Conservation (phyloP, 306 rosid genomes). For the barrel medic (Medicago truncatula) region DNA sequence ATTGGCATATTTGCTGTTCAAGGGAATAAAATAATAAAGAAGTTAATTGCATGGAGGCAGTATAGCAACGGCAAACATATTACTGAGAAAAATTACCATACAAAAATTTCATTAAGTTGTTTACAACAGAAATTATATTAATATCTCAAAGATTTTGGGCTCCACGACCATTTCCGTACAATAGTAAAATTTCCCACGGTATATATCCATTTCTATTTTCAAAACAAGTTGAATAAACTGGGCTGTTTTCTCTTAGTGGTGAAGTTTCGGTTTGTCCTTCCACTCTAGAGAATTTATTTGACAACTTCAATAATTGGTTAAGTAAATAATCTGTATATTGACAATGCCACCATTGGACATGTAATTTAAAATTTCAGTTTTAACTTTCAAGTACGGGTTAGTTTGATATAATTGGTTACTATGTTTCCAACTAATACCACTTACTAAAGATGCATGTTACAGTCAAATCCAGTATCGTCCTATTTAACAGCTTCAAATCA, state of each 20-base stretch:
- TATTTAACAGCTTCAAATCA: constrained; percentile 20
- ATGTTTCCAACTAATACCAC: constrained; percentile 14
- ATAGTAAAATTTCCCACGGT: constrained; percentile 6
- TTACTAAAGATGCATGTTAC: constrained; percentile 16
- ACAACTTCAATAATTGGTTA: neutral
- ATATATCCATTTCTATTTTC: constrained; percentile 15
- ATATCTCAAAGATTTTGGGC: constrained; percentile 10
- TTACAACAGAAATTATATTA: constrained; percentile 18
- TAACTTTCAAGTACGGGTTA: neutral
- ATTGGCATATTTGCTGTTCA: constrained; percentile 82
- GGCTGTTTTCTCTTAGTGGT: constrained; percentile 19
- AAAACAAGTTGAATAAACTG: constrained; percentile 8
- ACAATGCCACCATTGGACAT: neutral
- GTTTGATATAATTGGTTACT: neutral
- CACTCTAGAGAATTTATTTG: constrained; percentile 19
- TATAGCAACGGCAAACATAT: constrained; percentile 31
- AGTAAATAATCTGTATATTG: constrained; percentile 2
- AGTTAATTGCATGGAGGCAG: constrained; percentile 16
- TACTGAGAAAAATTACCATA: constrained; percentile 18
- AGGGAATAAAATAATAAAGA: constrained; percentile 23
- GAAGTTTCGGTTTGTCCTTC: constrained; percentile 30
- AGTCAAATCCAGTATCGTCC: constrained; percentile 15
- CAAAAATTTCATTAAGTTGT: constrained; percentile 23
- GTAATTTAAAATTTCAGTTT: constrained; percentile 14
- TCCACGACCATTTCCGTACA: constrained; percentile 10